A percentile compares a stretch with the other conserved stretches of the same genome.
phyloP scores from a whole-genome alignment of 768 basidiomycete species.

The Suillus cothurnatus region DNA sequence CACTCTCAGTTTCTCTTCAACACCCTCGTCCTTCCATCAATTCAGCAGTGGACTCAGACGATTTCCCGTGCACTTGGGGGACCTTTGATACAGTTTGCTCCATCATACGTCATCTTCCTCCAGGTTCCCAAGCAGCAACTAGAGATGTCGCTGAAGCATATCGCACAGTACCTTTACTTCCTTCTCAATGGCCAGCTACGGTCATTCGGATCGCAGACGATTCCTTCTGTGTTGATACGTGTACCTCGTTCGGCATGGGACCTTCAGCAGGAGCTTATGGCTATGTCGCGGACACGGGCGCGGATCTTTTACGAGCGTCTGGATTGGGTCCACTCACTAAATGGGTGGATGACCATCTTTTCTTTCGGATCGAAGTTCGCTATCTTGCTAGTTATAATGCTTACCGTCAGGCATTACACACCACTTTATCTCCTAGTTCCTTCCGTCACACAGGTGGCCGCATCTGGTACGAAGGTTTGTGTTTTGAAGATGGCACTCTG shows the following conservation, averaged over 20 bases:
- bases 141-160: neutral
- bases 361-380: no score
- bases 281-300: neutral
- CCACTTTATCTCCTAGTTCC: neutral
- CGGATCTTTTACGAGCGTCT: neutral
- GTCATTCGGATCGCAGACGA: rapidly evolving
- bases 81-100: neutral
- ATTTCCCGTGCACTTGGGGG: neutral
- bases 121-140: neutral
- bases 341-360: neutral
- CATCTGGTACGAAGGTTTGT: no score
- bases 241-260: neutral
- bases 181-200: neutral
- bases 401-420: neutral
- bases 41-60: neutral
- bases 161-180: neutral
- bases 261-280: neutral
- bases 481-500: no score
- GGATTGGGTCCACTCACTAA: neutral
- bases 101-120: neutral
- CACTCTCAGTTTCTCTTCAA: neutral
- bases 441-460: no score
- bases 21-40: neutral
- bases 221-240: neutral
- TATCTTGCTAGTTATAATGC: neutral